Conservation (phyloP, 768 basidiomycete genomes). For the Termitomyces sp. region DNA sequence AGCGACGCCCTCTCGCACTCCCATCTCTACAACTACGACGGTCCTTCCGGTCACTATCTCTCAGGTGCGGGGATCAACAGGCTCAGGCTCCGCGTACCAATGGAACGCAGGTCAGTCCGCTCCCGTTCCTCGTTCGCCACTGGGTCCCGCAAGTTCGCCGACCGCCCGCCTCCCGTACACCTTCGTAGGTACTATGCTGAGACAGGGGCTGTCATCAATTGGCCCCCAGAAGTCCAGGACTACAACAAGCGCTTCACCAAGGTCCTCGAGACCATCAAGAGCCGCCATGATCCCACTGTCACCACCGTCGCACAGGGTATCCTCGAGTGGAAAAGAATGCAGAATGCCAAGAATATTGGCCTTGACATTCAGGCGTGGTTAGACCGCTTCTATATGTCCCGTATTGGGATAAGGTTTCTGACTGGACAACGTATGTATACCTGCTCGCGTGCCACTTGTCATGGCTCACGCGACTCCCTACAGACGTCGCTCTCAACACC, state of each 20-base stretch:
- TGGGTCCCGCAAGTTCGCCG: background rate
- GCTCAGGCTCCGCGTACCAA: constrained; percentile 71
- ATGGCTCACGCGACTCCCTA: background rate
- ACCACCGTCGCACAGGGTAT: constrained; percentile 96
- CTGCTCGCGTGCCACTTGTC: background rate
- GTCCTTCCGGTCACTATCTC: background rate
- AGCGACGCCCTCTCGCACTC: constrained; percentile 4
- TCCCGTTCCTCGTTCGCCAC: constrained; percentile 1
- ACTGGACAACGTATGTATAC: constrained; percentile 84
- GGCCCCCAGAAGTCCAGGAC: constrained; percentile 92
- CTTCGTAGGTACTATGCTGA: constrained; percentile 77
- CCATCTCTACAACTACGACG: constrained; percentile 3
- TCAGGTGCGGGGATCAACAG: constrained; percentile 36
- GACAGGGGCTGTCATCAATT: constrained; percentile 57
- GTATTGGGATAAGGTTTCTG: constrained; percentile 93
- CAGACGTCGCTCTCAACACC: constrained; percentile 93
- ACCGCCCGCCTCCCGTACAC: constrained; percentile 2
- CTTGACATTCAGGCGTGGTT: constrained; percentile 92
- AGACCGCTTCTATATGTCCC: constrained; percentile 94
- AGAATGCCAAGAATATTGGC: constrained; percentile 66
- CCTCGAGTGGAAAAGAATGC: constrained; percentile 87
- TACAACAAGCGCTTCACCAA: constrained; percentile 92
- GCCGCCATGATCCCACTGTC: constrained; percentile 94
- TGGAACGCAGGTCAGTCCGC: constrained; percentile 67
- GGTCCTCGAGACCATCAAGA: constrained; percentile 83